A percentile compares a stretch with the other conserved stretches of the same genome.
Conservation (phyloP, 768 basidiomycete species). For the Amanita jacksonii region DNA sequence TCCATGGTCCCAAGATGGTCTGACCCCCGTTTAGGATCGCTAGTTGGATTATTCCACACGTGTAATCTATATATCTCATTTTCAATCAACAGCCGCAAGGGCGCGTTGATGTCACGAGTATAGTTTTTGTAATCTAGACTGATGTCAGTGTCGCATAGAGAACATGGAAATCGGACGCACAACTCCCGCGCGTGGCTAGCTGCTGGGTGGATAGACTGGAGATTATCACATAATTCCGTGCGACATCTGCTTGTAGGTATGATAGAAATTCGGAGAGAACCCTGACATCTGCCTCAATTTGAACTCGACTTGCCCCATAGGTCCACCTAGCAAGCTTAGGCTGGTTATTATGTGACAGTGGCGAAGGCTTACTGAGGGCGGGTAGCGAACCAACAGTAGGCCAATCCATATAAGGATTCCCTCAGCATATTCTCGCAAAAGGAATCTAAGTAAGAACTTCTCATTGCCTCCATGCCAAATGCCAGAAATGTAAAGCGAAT, state of each 20-base stretch:
- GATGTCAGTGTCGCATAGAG: background rate
- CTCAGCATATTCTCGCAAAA: conserved; percentile 72
- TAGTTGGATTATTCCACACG: conserved; percentile 87
- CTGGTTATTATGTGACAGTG: conserved; percentile 1
- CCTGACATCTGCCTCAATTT: conserved; percentile 83
- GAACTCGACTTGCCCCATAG: conserved; percentile 88
- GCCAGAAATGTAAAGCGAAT: conserved; percentile 82
- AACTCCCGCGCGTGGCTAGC: conserved; percentile 27
- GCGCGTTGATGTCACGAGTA: conserved; percentile 59
- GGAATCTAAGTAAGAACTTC: conserved; percentile 78
- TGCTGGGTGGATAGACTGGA: conserved; percentile 56
- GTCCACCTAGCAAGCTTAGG: conserved; percentile 64
- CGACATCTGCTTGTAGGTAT: conserved; percentile 64
- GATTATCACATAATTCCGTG: conserved; percentile 46
- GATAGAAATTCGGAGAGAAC: conserved; percentile 77
- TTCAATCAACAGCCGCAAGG: conserved; percentile 79
- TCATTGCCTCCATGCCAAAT: conserved; percentile 88
- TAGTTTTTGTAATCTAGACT: conserved; percentile 44
- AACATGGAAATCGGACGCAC: conserved; percentile 22
- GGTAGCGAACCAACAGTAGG: conserved; percentile 89
- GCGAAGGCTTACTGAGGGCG: conserved; percentile 68
- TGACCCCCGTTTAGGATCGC: conserved; percentile 58
- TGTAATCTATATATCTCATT: conserved; percentile 80
- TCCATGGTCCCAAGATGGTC: conserved; percentile 48
- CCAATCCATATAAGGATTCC: conserved; percentile 65